Evolutionary conservation across 176 grass and related monocot genomes (phyloP), one percentile per base, ranked within the genome.

Genomic region (Guadua angustifolia): DNA sequence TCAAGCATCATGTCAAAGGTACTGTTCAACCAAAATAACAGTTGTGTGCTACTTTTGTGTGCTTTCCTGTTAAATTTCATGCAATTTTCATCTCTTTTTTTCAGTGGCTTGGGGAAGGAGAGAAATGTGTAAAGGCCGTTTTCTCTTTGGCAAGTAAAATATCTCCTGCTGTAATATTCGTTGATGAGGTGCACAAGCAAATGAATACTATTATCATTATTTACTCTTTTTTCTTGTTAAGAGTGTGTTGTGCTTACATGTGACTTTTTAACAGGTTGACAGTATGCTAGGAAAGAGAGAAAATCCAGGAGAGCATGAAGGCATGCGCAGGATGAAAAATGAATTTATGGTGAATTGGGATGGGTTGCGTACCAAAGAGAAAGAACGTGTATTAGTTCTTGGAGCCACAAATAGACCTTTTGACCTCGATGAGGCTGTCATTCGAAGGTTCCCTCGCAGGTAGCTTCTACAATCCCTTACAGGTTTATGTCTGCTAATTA

Each of bases 201-300:
- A 46, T 69, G 44, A 33, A 40, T 47, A 66, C n/a, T 85, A 49
- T 38, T 40, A 44, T 84, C 13, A 64, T 12, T 57, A 15, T 73
- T 44, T 32, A 63, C 21, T 66, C 3, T 49, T 45, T 50, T 52
- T 50, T 49, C 25, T 10, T 60, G 14, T 6, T 70, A 29, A 36
- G 22, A 51, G 4, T 61, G 19, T 83, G 24, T 66, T 84, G 19
- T 32, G 15, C 5, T 76, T 24, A 47, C 60, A 39, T 60, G 38
- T 73, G 46, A 25, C 22, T 51, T 49, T 77, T 66, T 59, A 66
- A 73, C 15, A 98, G 95, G 95, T 98, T 24, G 95, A 98, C 78
- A 98, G 95, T 84, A 98, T 98, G 93, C 74, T 98, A 75, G 95
- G 95, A 75, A 93, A 91, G 91, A 95, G 95, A 84, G 95, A 98